A percentile compares a stretch with the other conserved stretches of the same genome.
phyloP scores from a whole-genome alignment of 768 basidiomycete genomes.

The Chalciporus chontae region DNA sequence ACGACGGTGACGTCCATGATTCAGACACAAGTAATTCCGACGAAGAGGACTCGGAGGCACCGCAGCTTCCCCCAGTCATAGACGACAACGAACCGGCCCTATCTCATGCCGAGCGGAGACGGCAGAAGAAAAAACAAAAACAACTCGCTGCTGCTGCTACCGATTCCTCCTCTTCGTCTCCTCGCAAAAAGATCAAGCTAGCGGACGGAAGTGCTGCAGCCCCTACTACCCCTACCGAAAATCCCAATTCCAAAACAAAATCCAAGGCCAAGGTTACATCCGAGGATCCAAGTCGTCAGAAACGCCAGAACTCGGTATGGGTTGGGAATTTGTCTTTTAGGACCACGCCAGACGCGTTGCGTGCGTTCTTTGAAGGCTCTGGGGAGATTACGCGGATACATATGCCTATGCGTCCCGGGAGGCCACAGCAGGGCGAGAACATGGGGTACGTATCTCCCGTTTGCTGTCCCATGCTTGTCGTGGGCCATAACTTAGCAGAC shows the following conservation, averaged over 20 bases:
- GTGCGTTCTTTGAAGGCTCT: constrained; percentile 62
- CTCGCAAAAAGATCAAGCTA: constrained; percentile 48
- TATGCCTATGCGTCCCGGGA: constrained; percentile 75
- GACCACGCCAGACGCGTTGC: constrained; percentile 74
- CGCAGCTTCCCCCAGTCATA: constrained; percentile 1
- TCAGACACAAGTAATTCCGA: constrained; percentile 7
- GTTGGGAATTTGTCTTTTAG: constrained; percentile 92
- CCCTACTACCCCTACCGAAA: background rate
- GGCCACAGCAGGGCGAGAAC: constrained; percentile 60
- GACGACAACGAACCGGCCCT: constrained; percentile 47
- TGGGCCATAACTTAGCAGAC: background rate
- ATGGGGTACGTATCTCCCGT: constrained; percentile 56
- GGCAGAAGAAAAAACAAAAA: constrained; percentile 48
- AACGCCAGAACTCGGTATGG: constrained; percentile 88
- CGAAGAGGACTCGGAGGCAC: constrained; percentile 6
- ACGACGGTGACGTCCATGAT: constrained; percentile 16
- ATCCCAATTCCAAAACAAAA: background rate
- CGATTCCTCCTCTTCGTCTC: constrained; percentile 1
- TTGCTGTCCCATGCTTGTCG: background rate
- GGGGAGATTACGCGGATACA: constrained; percentile 79
- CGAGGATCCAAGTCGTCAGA: constrained; percentile 28
- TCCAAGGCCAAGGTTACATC: background rate
- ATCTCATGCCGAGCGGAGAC: constrained; percentile 72
- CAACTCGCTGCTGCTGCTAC: background rate
- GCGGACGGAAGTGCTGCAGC: constrained; percentile 12